phyloP scores from a whole-genome alignment of 1,284 basidiomycete species.

The Marasmius tenuissimus region DNA sequence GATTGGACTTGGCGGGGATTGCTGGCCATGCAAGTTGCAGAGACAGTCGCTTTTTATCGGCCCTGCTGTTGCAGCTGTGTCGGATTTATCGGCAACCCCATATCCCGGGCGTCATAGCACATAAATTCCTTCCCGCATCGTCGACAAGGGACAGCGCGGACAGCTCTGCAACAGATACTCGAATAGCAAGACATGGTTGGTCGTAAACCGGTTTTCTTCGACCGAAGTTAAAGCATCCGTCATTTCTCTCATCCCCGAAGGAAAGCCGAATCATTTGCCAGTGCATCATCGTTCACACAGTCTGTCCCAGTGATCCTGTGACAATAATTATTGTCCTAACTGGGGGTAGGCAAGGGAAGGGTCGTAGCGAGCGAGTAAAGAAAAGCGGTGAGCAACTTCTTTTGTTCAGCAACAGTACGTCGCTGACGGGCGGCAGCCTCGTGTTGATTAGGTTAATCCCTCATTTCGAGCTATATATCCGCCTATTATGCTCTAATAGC shows the following conservation, averaged over 20 bases:
- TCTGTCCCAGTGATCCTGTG: too few relatives aligned
- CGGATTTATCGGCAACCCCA: background rate
- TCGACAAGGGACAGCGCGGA: background rate
- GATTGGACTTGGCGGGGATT: background rate
- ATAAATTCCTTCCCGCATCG: background rate
- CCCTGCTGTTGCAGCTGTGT: background rate
- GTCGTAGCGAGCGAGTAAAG: too few relatives aligned
- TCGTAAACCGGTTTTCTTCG: too few relatives aligned
- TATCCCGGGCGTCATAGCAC: background rate
- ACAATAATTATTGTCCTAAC: too few relatives aligned
- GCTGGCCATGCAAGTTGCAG: background rate
- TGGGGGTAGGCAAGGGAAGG: too few relatives aligned
- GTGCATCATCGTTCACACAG: too few relatives aligned
- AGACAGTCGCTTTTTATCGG: background rate
- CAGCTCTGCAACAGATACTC: background rate
- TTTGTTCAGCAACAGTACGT: too few relatives aligned
- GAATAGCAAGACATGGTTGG: too few relatives aligned
- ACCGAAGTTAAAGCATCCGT: too few relatives aligned
- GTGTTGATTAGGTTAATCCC: slow-evolving; percentile 12
- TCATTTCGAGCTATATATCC: background rate
- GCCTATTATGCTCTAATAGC: background rate
- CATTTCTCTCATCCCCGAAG: too few relatives aligned
- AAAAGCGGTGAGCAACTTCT: too few relatives aligned
- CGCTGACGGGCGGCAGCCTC: slow-evolving; percentile 2
- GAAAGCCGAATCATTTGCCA: too few relatives aligned